These are phyloP conservation scores for Toxoplasma gondii DNA, from an alignment of 169 alveolate species.

Conservation along the genomic window DNA sequence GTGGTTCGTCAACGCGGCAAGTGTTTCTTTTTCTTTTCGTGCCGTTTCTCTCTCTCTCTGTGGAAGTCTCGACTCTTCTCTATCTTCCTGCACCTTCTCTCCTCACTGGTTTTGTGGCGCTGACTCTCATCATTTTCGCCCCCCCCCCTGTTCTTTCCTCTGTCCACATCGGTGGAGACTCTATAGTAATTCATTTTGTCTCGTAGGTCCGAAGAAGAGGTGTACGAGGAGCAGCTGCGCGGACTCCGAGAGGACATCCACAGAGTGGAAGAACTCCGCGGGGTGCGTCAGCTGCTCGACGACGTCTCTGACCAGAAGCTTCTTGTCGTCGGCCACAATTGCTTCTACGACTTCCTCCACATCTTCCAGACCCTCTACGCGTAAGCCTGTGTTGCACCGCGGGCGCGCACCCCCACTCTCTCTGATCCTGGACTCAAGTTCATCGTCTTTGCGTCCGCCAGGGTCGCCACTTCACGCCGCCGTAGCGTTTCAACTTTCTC, in stretches of 20 bases:
- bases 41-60: too few species aligned
- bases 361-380: conserved; percentile 82
- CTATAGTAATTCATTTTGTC: too few species aligned
- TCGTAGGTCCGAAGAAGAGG: conserved; percentile 76
- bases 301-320: conserved; percentile 74
- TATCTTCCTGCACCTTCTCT: too few species aligned
- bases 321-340: conserved; percentile 87
- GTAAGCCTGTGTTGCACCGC: not conserved
- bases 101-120: too few species aligned
- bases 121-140: too few species aligned
- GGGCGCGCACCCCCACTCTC: not conserved
- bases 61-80: too few species aligned
- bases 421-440: not conserved
- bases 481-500: not conserved
- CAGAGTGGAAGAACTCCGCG: conserved; percentile 78
- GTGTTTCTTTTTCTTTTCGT: too few species aligned
- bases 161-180: too few species aligned
- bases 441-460: not conserved
- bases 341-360: conserved; percentile 88
- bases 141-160: too few species aligned
- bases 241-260: conserved; percentile 73
- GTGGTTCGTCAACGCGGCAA: too few species aligned
- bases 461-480: not conserved
- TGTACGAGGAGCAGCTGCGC: conserved; percentile 76
- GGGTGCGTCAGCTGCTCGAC: conserved; percentile 85